A percentile compares a stretch with the other conserved stretches of the same genome.
Evolutionary conservation across 2,329 filamentous ascomycete genomes (phyloP).

Genomic region (Dryadomyces quercus-mongolicae): DNA sequence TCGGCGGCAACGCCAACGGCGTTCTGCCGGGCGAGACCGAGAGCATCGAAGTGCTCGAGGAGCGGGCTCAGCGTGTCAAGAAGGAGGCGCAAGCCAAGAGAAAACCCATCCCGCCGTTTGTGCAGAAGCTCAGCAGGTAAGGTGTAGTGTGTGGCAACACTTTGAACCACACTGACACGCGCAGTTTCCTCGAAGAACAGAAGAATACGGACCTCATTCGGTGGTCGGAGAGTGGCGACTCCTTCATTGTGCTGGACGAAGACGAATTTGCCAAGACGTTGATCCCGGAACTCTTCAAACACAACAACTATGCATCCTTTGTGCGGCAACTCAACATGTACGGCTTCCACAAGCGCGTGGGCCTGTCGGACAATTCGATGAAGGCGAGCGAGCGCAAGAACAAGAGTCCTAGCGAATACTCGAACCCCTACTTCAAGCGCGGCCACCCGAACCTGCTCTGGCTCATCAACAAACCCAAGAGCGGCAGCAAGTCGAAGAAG

Average conservation of each 20-base stretch:
- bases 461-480: conserved; percentile 93
- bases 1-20: neutral
- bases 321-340: conserved; percentile 95
- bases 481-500: conserved; percentile 46
- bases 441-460: conserved; percentile 86
- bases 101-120: conserved; percentile 94
- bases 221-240: conserved; percentile 94
- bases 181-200: conserved; percentile 81
- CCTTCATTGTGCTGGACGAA: conserved; percentile 92
- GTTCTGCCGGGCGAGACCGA: conserved; percentile 42
- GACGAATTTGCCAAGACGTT: conserved; percentile 97
- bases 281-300: conserved; percentile 96
- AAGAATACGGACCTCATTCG: conserved; percentile 92
- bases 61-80: conserved; percentile 69
- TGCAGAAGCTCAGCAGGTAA: conserved; percentile 93
- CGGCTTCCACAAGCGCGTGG: conserved; percentile 92
- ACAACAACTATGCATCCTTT: conserved; percentile 96
- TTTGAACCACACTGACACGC: neutral
- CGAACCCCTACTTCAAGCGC: conserved; percentile 89
- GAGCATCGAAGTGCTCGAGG: conserved; percentile 67
- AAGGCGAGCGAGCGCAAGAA: conserved; percentile 93
- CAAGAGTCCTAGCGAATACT: conserved; percentile 97
- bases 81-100: conserved; percentile 78
- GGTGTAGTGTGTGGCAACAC: too few species aligned
- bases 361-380: conserved; percentile 93